Base-by-base conservation (phyloP, 2,329 filamentous ascomycete genomes). In the Karstenula rhodostoma region DNA sequence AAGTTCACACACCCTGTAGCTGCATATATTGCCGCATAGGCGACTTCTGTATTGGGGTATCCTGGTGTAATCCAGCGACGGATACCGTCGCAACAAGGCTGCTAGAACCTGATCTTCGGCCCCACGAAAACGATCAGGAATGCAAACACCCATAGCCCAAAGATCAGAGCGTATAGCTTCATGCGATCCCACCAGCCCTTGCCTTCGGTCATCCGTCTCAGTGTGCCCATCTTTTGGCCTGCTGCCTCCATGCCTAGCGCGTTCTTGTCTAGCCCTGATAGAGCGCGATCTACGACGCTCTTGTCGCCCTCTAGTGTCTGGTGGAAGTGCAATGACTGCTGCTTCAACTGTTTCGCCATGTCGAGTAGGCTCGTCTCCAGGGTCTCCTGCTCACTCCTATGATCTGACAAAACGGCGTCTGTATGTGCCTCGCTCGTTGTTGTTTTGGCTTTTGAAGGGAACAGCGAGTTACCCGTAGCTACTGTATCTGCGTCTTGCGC, bases 121-220 rank as follows among this genome's bases (percentile, higher is more conserved):
- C 93, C 81, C 53, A 94, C 85, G 81, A 94, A 94, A 13, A 97
- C 94, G 65, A 97, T 78, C 74, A 96, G 69, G 37, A 97, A 81
- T 19, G 93, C 86, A 27, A 87, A 79, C n/a, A 96, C 70, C 89
- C 93, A 94, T 63, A 97, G 77, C 32, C 87, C 92, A 70, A 89
- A 91, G 51, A 97, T 93, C 85, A 92, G 90, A 42, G 84, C 90
- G 81, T 95, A 97, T 62, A 97, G 82, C 79, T 94, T 83, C 82
- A 96, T 86, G 55, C 94, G 82, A 6, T 90, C 93, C 87, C 86
- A 93, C 90, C 91, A 96, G 0, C 93, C 93, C 74, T 90, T 89
- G 3, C 93, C 94, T 80, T 97, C 94, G 17, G 90, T 93, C 88
- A 96, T 93, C 55, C 85, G 85, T 67, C 87, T 83, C 73, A 98